A percentile compares a stretch with the other conserved stretches of the same genome.
Evolutionary conservation across 2,329 filamentous ascomycete genomes (phyloP).

Genomic region (Clonostachys rhizophaga): DNA sequence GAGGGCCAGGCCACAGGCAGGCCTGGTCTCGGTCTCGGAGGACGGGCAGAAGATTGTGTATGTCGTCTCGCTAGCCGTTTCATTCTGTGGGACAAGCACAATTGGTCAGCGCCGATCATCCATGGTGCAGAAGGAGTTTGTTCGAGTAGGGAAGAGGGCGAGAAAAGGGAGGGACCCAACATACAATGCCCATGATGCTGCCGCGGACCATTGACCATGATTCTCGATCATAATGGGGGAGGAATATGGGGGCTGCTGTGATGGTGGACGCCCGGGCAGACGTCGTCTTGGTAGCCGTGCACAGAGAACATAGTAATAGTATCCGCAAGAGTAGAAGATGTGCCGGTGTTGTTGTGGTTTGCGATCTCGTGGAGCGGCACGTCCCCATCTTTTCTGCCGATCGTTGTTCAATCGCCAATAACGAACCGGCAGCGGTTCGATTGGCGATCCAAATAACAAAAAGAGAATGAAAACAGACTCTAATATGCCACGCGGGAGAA

Average conservation of each 20-base stretch:
- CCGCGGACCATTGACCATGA: slow-evolving; percentile 39
- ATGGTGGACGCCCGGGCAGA: slow-evolving; percentile 11
- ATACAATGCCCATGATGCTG: slow-evolving; percentile 37
- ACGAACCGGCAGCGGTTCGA: too few relatives aligned
- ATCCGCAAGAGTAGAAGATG: slow-evolving; percentile 11
- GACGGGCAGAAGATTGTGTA: slow-evolving; percentile 45
- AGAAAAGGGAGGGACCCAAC: slow-evolving; percentile 5
- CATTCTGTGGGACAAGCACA: slow-evolving; percentile 19
- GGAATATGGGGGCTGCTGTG: slow-evolving; percentile 36
- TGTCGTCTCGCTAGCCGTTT: slow-evolving; percentile 27
- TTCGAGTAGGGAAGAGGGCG: not conserved
- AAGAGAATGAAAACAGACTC: too few relatives aligned
- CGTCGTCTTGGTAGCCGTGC: slow-evolving; percentile 4
- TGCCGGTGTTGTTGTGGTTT: not conserved
- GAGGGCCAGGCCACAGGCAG: slow-evolving; percentile 35
- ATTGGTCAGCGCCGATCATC: not conserved
- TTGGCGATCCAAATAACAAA: too few relatives aligned
- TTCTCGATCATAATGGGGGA: slow-evolving; percentile 34
- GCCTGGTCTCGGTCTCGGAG: slow-evolving; percentile 17
- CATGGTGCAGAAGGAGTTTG: too few relatives aligned
- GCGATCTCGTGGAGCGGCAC: not conserved
- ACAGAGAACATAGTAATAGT: slow-evolving; percentile 12
- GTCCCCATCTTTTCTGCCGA: not conserved
- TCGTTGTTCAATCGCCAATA: not conserved
- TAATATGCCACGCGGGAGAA: too few relatives aligned